Percentiles rank a stretch among this genome's conserved stretches.
These are phyloP conservation scores for Cocos nucifera DNA, from an alignment of 176 grass and related monocot species.

Conservation along the genomic window DNA sequence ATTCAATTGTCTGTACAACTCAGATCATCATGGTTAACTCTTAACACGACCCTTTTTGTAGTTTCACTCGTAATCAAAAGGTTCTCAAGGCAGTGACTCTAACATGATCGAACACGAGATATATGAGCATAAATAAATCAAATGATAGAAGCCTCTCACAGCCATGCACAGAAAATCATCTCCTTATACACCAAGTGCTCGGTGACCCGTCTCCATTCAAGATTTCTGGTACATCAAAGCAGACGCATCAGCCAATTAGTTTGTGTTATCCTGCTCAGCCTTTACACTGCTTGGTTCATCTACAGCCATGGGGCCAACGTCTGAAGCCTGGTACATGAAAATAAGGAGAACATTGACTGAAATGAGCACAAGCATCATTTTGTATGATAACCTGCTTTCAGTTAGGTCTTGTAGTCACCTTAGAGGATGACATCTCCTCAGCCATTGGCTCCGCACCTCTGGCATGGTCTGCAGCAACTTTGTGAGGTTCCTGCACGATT, in stretches of 20 bases:
- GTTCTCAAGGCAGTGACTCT: too few species aligned
- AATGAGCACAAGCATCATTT: neutral
- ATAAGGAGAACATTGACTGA: conserved; percentile 1
- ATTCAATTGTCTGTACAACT: too few species aligned
- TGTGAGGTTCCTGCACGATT: conserved; percentile 9
- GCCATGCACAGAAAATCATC: too few species aligned
- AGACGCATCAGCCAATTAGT: conserved; percentile 19
- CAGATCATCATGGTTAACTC: too few species aligned
- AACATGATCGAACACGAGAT: too few species aligned
- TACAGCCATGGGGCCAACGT: conserved; percentile 31
- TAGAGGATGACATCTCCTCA: conserved; percentile 7
- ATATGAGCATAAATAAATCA: too few species aligned
- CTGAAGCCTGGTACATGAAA: conserved; percentile 10
- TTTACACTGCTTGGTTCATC: conserved; percentile 36
- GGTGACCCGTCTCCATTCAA: neutral
- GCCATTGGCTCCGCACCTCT: conserved; percentile 4
- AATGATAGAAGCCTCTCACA: too few species aligned
- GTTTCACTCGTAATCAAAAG: too few species aligned
- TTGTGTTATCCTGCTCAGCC: conserved; percentile 31
- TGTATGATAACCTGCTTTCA: conserved; percentile 5
- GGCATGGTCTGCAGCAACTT: conserved; percentile 4
- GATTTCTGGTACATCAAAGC: conserved; percentile 24
- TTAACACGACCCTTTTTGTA: too few species aligned
- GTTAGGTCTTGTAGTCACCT: neutral
- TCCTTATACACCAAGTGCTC: too few species aligned